phyloP scores from a whole-genome alignment of 306 rosid species.

The Heteromeles arbutifolia region DNA sequence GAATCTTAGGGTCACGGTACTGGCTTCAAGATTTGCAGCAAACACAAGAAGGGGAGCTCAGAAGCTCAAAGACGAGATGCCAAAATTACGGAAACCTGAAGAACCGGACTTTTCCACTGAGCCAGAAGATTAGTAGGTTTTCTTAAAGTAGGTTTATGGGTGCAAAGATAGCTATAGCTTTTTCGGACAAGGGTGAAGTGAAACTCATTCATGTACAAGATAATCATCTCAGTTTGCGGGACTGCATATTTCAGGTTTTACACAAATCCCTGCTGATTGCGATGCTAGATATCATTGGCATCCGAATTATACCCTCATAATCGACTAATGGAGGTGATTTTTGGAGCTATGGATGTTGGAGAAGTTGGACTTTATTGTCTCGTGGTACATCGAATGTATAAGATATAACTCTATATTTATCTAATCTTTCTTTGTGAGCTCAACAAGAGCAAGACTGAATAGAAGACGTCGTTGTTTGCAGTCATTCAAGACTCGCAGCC shows the following conservation, averaged over 20 bases:
- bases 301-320: neutral
- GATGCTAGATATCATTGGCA: neutral
- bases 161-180: neutral
- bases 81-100: constrained; percentile 74
- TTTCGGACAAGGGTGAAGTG: neutral
- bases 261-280: neutral
- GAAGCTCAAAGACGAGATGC: constrained; percentile 78
- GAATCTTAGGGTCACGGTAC: constrained; percentile 69
- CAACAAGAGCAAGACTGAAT: neutral
- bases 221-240: neutral
- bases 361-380: neutral
- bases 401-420: neutral
- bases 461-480: too few species aligned
- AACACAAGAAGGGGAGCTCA: constrained; percentile 81
- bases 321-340: neutral
- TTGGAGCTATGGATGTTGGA: neutral
- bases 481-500: too few species aligned
- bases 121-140: constrained; percentile 49
- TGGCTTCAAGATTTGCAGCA: constrained; percentile 93
- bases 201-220: neutral
- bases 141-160: neutral
- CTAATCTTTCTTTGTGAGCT: neutral
- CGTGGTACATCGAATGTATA: neutral
- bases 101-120: constrained; percentile 87
- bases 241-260: neutral